Conservation (phyloP, 176 grass and related monocot species). For the Areca catechu region DNA sequence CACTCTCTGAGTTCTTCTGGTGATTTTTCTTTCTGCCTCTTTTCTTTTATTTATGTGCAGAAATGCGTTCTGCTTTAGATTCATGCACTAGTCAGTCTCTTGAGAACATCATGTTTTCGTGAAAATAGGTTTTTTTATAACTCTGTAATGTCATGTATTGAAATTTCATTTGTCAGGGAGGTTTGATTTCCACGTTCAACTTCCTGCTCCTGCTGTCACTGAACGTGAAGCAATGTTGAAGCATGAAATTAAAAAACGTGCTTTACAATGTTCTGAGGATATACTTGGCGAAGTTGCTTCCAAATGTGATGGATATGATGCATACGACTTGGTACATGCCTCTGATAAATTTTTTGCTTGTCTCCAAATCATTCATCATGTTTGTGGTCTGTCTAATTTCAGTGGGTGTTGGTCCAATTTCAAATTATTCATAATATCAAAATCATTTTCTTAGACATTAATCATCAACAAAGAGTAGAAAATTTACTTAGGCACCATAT, state of each 20-base stretch:
- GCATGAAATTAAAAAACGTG: conserved; percentile 60
- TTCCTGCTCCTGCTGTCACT: conserved; percentile 60
- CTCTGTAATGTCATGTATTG: neutral
- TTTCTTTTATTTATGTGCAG: neutral
- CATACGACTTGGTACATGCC: conserved; percentile 78
- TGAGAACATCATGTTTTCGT: too few species aligned
- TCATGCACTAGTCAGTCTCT: too few species aligned
- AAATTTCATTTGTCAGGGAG: conserved; percentile 37
- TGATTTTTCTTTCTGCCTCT: conserved; percentile 21
- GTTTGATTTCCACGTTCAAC: conserved; percentile 95
- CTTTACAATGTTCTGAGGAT: conserved; percentile 61
- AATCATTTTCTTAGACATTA: too few species aligned
- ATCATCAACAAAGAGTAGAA: too few species aligned
- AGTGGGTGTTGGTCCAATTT: too few species aligned
- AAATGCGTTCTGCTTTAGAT: too few species aligned
- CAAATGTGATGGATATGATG: conserved; percentile 97
- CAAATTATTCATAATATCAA: too few species aligned
- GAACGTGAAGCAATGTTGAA: conserved; percentile 73
- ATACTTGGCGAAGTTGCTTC: conserved; percentile 65
- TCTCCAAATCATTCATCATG: too few species aligned
- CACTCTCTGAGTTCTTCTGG: conserved; percentile 77
- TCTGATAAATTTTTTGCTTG: neutral
- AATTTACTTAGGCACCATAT: too few species aligned
- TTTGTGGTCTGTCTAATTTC: too few species aligned
- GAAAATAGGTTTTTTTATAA: too few species aligned